Evolutionary conservation across 306 rosid genomes (phyloP).

Genomic region (Pachyrhizus erosus): DNA sequence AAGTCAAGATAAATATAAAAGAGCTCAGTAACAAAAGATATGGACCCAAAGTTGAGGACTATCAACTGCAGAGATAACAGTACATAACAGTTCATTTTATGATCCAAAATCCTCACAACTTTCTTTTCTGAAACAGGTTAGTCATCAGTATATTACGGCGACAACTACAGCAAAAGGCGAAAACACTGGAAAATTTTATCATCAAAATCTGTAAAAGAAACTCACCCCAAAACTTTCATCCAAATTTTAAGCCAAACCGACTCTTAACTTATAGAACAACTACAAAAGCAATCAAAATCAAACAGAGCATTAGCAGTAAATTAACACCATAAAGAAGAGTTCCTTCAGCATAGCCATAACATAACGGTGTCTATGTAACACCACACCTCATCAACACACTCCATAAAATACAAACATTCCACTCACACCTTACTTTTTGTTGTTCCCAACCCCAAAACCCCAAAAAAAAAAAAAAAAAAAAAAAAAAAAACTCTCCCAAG

Average conservation of each 20-base stretch:
- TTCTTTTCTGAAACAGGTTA: not conserved
- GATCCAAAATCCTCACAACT: slow-evolving; percentile 1
- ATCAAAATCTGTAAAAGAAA: not conserved
- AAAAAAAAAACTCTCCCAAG: not conserved
- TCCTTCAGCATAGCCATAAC: slow-evolving; percentile 13
- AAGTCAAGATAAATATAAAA: not conserved
- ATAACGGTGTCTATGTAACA: not conserved
- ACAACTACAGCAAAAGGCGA: not conserved
- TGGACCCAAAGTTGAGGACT: not conserved
- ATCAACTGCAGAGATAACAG: not conserved
- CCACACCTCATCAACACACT: not conserved
- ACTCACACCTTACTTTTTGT: slow-evolving; percentile 5
- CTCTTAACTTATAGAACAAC: not conserved
- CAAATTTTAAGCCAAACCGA: not conserved
- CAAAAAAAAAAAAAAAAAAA: too few relatives aligned
- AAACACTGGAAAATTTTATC: not conserved
- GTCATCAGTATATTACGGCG: not conserved
- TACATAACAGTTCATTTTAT: not conserved
- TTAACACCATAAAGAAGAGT: slow-evolving; percentile 19
- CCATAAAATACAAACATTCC: not conserved
- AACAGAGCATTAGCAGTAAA: slow-evolving; percentile 7
- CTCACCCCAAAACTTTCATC: not conserved
- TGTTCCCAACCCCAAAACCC: slow-evolving; percentile 37
- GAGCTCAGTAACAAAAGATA: not conserved
- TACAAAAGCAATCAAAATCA: slow-evolving; percentile 11